Evolutionary conservation across 1,284 basidiomycete genomes (phyloP).

Genomic region (Quambalaria eucalypti): DNA sequence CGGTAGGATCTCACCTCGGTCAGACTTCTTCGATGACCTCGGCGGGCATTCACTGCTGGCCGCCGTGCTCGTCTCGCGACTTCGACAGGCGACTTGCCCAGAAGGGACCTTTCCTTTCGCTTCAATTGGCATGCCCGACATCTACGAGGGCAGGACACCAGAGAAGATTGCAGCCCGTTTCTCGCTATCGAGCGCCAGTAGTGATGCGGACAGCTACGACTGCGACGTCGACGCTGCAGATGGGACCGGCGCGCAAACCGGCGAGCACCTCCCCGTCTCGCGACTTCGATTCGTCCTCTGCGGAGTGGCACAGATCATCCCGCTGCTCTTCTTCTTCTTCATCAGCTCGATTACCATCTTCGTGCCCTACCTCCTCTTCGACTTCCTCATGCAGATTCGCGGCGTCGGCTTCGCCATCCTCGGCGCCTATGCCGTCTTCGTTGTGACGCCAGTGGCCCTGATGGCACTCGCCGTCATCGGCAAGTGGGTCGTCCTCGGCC

Average conservation of each 20-base stretch:
- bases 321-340: slow-evolving; percentile 7
- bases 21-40: slow-evolving; percentile 10
- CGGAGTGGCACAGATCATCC: slow-evolving; percentile 1
- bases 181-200: not conserved
- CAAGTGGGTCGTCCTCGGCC: slow-evolving; percentile 6
- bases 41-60: slow-evolving; percentile 7
- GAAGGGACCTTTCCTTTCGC: not conserved
- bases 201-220: too few species aligned
- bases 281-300: not conserved
- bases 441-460: slow-evolving; percentile 1
- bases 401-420: slow-evolving; percentile 1
- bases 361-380: slow-evolving; percentile 8
- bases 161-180: slow-evolving; percentile 2
- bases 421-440: slow-evolving; percentile 3
- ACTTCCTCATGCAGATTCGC: not conserved
- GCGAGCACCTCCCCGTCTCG: slow-evolving; percentile 1
- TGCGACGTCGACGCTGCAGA: slow-evolving; percentile 1
- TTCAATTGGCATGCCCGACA: slow-evolving; percentile 6
- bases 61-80: slow-evolving; percentile 5
- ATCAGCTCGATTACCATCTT: slow-evolving; percentile 2
- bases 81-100: not conserved
- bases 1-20: not conserved
- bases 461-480: not conserved
- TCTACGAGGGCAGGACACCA: slow-evolving; percentile 6
- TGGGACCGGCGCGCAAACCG: not conserved